phyloP scores from a whole-genome alignment of 371 early-diverging fungal species.

The Rhizopus sp. region DNA sequence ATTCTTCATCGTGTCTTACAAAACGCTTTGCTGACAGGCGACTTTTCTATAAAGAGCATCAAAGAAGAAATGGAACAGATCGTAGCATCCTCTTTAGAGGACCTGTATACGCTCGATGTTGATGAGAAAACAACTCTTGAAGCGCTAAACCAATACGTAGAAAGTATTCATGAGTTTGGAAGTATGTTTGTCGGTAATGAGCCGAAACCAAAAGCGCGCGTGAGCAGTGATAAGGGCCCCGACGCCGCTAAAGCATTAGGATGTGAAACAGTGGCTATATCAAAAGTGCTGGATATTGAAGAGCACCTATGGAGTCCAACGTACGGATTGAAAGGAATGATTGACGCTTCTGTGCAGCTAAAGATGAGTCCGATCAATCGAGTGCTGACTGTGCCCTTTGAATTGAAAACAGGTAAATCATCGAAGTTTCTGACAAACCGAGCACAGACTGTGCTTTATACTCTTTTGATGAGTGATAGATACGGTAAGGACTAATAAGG shows the following conservation, averaged over 20 bases:
- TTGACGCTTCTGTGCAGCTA: conserved; percentile 78
- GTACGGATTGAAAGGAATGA: conserved; percentile 92
- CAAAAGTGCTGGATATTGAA: conserved; percentile 83
- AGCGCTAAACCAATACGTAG: conserved; percentile 44
- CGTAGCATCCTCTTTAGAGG: conserved; percentile 53
- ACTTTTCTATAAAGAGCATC: conserved; percentile 59
- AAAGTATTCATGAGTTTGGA: conserved; percentile 24
- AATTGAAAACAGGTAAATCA: conserved; percentile 86
- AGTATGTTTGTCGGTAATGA: conserved; percentile 8
- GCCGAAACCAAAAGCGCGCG: conserved; percentile 22
- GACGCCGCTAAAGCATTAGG: conserved; percentile 16
- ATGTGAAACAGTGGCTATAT: conserved; percentile 52
- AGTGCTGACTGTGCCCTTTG: conserved; percentile 73
- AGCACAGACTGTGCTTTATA: conserved; percentile 88
- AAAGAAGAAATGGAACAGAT: conserved; percentile 42
- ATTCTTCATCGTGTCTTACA: conserved; percentile 86
- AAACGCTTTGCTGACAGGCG: conserved; percentile 48
- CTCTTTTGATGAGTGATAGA: conserved; percentile 82
- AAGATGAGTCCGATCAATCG: conserved; percentile 31
- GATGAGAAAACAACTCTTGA: conserved; percentile 52
- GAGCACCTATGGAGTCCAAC: conserved; percentile 92
- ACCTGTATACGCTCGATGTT: conserved; percentile 67
- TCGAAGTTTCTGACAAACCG: conserved; percentile 66
- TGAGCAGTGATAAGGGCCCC: conserved; percentile 24
- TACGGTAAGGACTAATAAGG: conserved; percentile 58